These are phyloP conservation scores for Isochrysis galbana DNA, from an alignment of 78 protist genomes.

Conservation along the genomic window DNA sequence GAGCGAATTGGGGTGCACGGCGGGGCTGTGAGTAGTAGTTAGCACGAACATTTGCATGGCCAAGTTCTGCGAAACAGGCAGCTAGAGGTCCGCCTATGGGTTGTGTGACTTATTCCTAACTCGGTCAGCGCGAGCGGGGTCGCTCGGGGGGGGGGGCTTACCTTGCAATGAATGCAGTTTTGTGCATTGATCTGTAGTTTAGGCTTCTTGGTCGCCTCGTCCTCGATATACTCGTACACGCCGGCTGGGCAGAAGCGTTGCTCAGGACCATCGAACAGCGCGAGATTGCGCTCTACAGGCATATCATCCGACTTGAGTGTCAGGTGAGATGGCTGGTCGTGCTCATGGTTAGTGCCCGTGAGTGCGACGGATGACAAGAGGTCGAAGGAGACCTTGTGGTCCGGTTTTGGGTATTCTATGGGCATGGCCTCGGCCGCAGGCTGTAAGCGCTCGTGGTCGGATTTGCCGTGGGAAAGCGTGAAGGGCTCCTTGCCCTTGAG, in stretches of 20 bases:
- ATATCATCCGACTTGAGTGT: slow-evolving; percentile 21
- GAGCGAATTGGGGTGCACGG: no score
- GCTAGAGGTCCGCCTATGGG: no score
- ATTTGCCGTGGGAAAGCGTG: slow-evolving; percentile 63
- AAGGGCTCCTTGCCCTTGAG: slow-evolving; percentile 78
- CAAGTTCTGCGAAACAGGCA: no score
- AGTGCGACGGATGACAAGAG: slow-evolving; percentile 81
- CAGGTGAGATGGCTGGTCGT: slow-evolving; percentile 90
- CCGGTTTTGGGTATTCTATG: slow-evolving; percentile 87
- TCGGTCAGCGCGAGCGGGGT: no score
- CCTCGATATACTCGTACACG: slow-evolving; percentile 89
- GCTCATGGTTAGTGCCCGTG: slow-evolving; percentile 90
- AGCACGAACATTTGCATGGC: no score
- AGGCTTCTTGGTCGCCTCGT: slow-evolving; percentile 40
- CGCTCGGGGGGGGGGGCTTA: no score
- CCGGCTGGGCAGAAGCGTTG: slow-evolving; percentile 96
- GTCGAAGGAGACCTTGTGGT: slow-evolving; percentile 75
- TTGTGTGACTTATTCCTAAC: no score
- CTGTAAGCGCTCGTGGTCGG: slow-evolving; percentile 58
- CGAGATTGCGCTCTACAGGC: slow-evolving; percentile 52
- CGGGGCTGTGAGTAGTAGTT: no score
- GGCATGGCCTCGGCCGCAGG: slow-evolving; percentile 8
- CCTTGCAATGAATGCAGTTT: slow-evolving; percentile 98
- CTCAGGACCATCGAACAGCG: slow-evolving; percentile 67
- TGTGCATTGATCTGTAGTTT: slow-evolving; percentile 89